Percentiles rank a stretch among this genome's conserved stretches.
These are phyloP conservation scores for Xerophyta viscosa DNA, from an alignment of 106 monocot genomes.

Conservation along the genomic window DNA sequence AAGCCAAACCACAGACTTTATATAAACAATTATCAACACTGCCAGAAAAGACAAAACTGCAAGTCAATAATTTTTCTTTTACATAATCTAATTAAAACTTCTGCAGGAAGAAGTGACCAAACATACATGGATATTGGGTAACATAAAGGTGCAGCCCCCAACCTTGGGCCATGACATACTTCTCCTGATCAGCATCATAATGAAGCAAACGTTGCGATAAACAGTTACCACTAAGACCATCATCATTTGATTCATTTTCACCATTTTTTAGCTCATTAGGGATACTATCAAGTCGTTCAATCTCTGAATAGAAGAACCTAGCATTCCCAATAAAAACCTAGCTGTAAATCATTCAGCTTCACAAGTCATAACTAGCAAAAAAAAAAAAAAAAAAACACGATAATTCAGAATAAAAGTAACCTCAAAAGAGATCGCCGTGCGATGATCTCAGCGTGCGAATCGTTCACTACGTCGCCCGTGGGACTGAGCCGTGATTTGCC, in stretches of 20 bases:
- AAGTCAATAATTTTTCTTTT: background rate
- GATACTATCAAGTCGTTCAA: conserved; percentile 15
- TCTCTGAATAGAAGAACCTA: conserved; percentile 75
- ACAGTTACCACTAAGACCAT: background rate
- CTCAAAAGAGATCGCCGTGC: conserved; percentile 74
- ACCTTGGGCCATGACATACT: conserved; percentile 47
- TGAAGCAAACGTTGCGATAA: conserved; percentile 12
- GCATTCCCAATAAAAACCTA: background rate
- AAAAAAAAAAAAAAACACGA: background rate
- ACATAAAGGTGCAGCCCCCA: conserved; percentile 78
- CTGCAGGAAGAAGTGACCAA: too few relatives aligned
- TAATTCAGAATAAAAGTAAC: conserved; percentile 14
- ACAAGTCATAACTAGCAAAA: background rate
- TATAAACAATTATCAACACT: background rate
- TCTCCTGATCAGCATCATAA: conserved; percentile 26
- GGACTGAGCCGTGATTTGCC: conserved; percentile 65
- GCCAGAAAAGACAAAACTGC: background rate
- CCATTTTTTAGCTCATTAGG: background rate
- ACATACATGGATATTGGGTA: conserved; percentile 68
- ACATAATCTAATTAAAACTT: background rate
- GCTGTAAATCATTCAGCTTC: conserved; percentile 2
- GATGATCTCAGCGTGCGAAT: conserved; percentile 89
- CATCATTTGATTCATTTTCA: background rate
- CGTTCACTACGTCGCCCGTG: conserved; percentile 81
- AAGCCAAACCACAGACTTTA: background rate